Conservation (phyloP, 75 land plant species). For the Cryptomeria japonica region DNA sequence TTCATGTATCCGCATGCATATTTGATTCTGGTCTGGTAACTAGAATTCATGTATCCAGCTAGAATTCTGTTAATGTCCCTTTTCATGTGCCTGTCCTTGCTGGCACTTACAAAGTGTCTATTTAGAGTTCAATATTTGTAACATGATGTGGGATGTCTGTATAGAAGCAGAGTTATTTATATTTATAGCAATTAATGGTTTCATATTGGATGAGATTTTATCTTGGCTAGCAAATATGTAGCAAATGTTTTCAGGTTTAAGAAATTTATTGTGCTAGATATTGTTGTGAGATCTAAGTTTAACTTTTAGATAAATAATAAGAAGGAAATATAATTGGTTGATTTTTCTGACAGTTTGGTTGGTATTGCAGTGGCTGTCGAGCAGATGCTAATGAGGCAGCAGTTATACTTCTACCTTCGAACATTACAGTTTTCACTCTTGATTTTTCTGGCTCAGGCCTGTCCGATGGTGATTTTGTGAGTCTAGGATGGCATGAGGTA, state of each 20-base stretch:
- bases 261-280: background rate
- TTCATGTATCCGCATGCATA: too few relatives aligned
- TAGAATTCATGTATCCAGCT: too few relatives aligned
- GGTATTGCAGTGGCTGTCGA: conserved; percentile 80
- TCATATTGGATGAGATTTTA: background rate
- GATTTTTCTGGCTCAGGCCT: conserved; percentile 94
- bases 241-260: background rate
- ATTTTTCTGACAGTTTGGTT: background rate
- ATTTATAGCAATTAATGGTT: background rate
- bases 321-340: background rate
- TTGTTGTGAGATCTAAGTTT: background rate
- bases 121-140: background rate
- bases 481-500: conserved; percentile 98
- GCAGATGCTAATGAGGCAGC: conserved; percentile 97
- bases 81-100: background rate
- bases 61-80: background rate
- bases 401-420: conserved; percentile 78
- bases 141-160: background rate
- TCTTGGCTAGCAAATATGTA: background rate
- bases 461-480: conserved; percentile 89
- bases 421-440: conserved; percentile 85
- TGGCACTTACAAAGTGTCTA: background rate
- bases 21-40: too few relatives aligned
- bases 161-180: background rate
- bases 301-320: background rate